Base-by-base conservation (phyloP, 2,329 filamentous ascomycete genomes). In the Penicillium sp. region DNA sequence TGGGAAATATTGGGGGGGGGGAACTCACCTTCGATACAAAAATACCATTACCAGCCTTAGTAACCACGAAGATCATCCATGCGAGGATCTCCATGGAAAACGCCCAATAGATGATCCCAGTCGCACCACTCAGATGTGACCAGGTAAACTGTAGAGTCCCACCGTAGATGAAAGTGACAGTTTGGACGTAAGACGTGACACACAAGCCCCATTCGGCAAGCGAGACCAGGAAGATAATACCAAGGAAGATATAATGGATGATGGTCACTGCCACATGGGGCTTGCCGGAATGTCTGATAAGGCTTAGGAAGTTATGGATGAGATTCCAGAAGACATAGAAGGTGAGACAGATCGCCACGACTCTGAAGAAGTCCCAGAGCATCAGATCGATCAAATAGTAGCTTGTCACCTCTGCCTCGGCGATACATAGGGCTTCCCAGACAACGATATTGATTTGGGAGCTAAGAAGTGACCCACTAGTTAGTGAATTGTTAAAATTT, bases 371-470 rank as follows among this genome's bases (percentile, higher is more conserved):
- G 1, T 54, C 31, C 10, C 48, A 13, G 15, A 69, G 46, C 56
- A 70, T 67, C 7, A 57, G 37, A n/a, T 51, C 35, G 49, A 69
- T 61, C 7, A 62, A 35, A 27, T 63, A 69, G 54, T 65, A 69
- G 33, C 59, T 42, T 4, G 57, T 64, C 25, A 69, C 63, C 4
- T 27, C 50, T 7, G 53, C 43, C 4, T 60, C 48, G 17, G 66
- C 60, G 17, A 68, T 33, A 35, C 43, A 50, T 4, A 69, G 47
- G 25, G 64, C 61, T 38, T 59, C 42, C 12, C 49, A 42, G n/a
- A 62, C 49, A 15, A 69, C 35, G 2, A 3, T 9, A 4, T 43
- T 43, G 5, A 63, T 37, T 37, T 62, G 38, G 4, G 48, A 27
- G n/a, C 67, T 69, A 25, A 23, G 17, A 3, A 37, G 10, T 25